Base-by-base conservation (phyloP, 768 basidiomycete species). In the Tubosaeta sp. region DNA sequence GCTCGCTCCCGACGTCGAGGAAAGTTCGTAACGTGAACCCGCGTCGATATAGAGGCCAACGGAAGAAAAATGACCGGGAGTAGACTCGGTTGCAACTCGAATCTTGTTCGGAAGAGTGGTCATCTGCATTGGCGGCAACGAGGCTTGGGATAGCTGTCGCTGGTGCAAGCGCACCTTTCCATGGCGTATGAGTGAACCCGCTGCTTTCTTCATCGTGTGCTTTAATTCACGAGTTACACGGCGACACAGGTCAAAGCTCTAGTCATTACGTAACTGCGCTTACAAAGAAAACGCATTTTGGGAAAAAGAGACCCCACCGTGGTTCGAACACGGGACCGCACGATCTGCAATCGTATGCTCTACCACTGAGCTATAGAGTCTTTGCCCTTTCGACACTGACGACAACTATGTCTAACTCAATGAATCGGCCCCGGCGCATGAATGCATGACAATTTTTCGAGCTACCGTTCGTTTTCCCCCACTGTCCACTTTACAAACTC, bases 31-130 rank as follows among this genome's bases (percentile, higher is more conserved):
- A 13, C 96, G 79, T 25, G 90, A 84, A 22, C 96, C 96, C 2
- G 91, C 94, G 67, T 97, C 94, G 59, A 98, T 78, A 61, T 93
- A 97, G 35, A 98, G 80, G 3, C 95, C 96, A 1, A 95, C 79
- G 0, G 93, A 87, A 31, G 94, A 88, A 68, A 98, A 97, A 73
- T 98, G 93, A 16, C 93, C 91, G 0, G 93, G 94, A 4, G 88
- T 87, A 2, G 80, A 75, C 69, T 96, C 91, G 8, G 94, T 96
- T 14, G 91, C 93, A 36, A 98, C 90, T 52, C 93, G 77, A 40
- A 98, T 79, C 67, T 87, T 91, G 73, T 96, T 97, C 6, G 92
- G 84, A 0, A 98, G 76, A 1, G 90, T 93, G 0, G 95, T 94
- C 29, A 95, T 76, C 56, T 80, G 77, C 22, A 79, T 74, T 4